These are phyloP conservation scores for Mangifera indica DNA, from an alignment of 345 rosid species.

Conservation along the genomic window DNA sequence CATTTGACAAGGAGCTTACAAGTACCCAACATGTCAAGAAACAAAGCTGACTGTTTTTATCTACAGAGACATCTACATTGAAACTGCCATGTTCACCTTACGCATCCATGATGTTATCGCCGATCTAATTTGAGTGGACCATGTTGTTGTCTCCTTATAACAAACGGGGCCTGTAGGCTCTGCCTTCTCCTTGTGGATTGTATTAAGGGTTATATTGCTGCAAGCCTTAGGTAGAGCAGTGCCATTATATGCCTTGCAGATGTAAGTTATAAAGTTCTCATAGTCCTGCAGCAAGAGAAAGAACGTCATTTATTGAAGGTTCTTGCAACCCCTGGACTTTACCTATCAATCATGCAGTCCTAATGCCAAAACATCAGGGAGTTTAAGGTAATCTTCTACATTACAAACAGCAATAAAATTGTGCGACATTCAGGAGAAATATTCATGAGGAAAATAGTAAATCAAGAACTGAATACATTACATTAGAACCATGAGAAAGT, in stretches of 20 bases:
- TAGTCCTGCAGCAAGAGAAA: constrained; percentile 53
- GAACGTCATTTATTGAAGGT: not conserved
- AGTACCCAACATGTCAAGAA: not conserved
- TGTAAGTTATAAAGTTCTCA: constrained; percentile 67
- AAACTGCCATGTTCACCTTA: constrained; percentile 21
- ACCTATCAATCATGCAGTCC: constrained; percentile 2
- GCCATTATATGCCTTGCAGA: constrained; percentile 76
- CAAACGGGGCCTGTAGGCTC: constrained; percentile 36
- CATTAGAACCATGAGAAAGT: not conserved
- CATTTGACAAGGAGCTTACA: not conserved
- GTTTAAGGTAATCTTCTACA: not conserved
- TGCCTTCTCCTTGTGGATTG: constrained; percentile 19
- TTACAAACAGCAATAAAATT: not conserved
- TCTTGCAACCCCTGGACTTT: not conserved
- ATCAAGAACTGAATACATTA: not conserved
- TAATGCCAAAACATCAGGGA: not conserved
- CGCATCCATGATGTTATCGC: constrained; percentile 26
- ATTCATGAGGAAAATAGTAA: too few relatives aligned
- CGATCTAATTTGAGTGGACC: constrained; percentile 20
- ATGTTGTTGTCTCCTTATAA: constrained; percentile 30
- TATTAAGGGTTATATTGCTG: constrained; percentile 30
- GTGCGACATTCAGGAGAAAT: not conserved
- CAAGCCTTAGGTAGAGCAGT: constrained; percentile 49
- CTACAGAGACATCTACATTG: constrained; percentile 3
- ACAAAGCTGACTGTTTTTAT: not conserved